A percentile compares a stretch with the other conserved stretches of the same genome.
These are phyloP conservation scores for Raffaelea arxii DNA, from an alignment of 2,329 filamentous ascomycete species.

Conservation along the genomic window DNA sequence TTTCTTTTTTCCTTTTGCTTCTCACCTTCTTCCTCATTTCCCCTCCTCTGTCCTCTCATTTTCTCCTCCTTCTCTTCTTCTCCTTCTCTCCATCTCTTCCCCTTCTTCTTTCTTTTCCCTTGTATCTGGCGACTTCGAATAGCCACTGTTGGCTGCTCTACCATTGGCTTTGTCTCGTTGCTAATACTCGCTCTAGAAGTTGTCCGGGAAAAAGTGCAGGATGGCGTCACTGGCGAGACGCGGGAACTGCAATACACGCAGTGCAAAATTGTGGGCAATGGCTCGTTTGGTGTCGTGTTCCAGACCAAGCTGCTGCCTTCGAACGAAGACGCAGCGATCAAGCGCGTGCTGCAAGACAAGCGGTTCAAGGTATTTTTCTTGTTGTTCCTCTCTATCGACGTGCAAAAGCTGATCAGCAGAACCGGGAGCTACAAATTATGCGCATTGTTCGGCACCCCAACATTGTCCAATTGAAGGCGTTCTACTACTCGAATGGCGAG, in stretches of 20 bases:
- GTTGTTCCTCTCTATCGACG: neutral
- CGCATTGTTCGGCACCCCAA: slow-evolving; percentile 97
- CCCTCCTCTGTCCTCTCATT: neutral
- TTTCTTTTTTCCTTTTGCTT: neutral
- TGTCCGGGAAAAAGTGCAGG: slow-evolving; percentile 96
- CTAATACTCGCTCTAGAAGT: slow-evolving; percentile 55
- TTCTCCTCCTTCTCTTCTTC: neutral
- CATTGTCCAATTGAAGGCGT: slow-evolving; percentile 97
- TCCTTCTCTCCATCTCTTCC: neutral
- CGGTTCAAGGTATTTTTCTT: slow-evolving; percentile 74
- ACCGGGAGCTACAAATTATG: slow-evolving; percentile 99
- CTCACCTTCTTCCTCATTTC: neutral
- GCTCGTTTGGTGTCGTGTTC: slow-evolving; percentile 97
- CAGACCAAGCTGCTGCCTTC: slow-evolving; percentile 98
- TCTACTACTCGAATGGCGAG: slow-evolving; percentile 99
- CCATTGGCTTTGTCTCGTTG: slow-evolving; percentile 1
- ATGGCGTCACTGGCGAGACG: slow-evolving; percentile 93
- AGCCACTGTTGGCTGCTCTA: too few relatives aligned
- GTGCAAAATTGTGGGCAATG: slow-evolving; percentile 99
- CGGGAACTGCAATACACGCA: slow-evolving; percentile 97
- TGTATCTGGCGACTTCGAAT: too few relatives aligned
- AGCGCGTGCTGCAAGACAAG: slow-evolving; percentile 97
- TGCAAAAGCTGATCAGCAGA: slow-evolving; percentile 43
- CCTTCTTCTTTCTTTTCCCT: neutral
- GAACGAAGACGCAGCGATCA: slow-evolving; percentile 97